Percentiles rank a stretch among this genome's conserved stretches.
Conservation (phyloP, 352 stramenopile genomes). For the Phytopythium kandeliae region DNA sequence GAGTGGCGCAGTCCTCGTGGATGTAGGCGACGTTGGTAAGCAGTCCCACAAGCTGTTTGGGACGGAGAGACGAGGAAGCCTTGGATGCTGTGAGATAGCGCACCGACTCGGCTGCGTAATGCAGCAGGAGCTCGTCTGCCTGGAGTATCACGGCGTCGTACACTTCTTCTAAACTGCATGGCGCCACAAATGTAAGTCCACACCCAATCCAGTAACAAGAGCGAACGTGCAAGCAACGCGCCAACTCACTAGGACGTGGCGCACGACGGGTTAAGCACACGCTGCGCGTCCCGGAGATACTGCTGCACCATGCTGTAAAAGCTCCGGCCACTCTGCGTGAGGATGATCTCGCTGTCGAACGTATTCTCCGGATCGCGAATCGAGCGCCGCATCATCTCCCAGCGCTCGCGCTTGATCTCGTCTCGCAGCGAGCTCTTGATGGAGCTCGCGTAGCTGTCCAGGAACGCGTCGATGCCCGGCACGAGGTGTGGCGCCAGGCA, state of each 20-base stretch:
- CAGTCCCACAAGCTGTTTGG: slow-evolving; percentile 63
- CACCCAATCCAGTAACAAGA: neutral
- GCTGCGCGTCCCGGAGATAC: slow-evolving; percentile 70
- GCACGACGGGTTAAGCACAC: slow-evolving; percentile 75
- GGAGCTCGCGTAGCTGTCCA: slow-evolving; percentile 57
- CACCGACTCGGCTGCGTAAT: slow-evolving; percentile 52
- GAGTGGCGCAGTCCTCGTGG: slow-evolving; percentile 49
- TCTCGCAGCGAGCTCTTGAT: slow-evolving; percentile 64
- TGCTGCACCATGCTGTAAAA: slow-evolving; percentile 83
- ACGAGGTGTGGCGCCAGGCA: slow-evolving; percentile 65
- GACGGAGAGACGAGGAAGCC: slow-evolving; percentile 44
- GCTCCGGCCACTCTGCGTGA: slow-evolving; percentile 69
- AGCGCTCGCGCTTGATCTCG: slow-evolving; percentile 80
- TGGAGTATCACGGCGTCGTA: slow-evolving; percentile 53
- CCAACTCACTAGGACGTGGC: slow-evolving; percentile 67
- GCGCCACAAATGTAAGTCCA: neutral
- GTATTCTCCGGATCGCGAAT: slow-evolving; percentile 71
- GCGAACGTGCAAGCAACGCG: too few species aligned
- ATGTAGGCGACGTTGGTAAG: slow-evolving; percentile 70
- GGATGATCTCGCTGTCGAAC: slow-evolving; percentile 63
- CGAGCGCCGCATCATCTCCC: slow-evolving; percentile 64
- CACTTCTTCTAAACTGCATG: slow-evolving; percentile 43
- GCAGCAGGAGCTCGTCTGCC: slow-evolving; percentile 53
- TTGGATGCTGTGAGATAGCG: slow-evolving; percentile 63
- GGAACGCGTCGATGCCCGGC: slow-evolving; percentile 46